A percentile compares a stretch with the other conserved stretches of the same genome.
phyloP scores from a whole-genome alignment of 1,284 basidiomycete species.

The Earliella scabrosa region DNA sequence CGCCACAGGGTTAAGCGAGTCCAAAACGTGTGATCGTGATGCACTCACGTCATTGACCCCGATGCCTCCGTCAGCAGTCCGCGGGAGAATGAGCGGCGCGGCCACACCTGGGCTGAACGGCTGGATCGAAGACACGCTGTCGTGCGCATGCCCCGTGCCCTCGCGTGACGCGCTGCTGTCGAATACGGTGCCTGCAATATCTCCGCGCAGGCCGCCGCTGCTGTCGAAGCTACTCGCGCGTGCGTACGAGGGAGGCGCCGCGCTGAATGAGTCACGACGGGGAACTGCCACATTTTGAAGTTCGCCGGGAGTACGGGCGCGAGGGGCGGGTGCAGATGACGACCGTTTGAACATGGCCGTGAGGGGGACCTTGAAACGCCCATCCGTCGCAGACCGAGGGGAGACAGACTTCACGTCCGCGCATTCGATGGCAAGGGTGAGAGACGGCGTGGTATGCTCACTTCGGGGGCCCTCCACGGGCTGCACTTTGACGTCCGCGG shows the following conservation, averaged over 20 bases:
- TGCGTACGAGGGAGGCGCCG: constrained; percentile 13
- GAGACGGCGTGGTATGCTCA: neutral
- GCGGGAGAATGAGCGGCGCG: constrained; percentile 12
- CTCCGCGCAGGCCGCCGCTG: constrained; percentile 4
- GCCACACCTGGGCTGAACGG: constrained; percentile 17
- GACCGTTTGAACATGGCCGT: constrained; percentile 66
- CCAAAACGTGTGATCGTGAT: constrained; percentile 17
- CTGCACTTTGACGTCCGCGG: constrained; percentile 9
- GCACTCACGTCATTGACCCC: constrained; percentile 29
- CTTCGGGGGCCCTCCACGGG: constrained; percentile 1
- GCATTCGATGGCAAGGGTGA: constrained; percentile 15
- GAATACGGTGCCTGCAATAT: constrained; percentile 1
- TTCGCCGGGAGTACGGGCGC: constrained; percentile 23
- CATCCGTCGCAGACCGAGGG: constrained; percentile 34
- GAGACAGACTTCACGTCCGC: constrained; percentile 35
- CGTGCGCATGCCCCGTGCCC: constrained; percentile 19
- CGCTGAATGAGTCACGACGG: constrained; percentile 22
- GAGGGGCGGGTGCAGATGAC: constrained; percentile 53
- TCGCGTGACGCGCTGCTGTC: constrained; percentile 27
- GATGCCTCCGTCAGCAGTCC: constrained; percentile 13
- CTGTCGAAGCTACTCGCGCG: constrained; percentile 20
- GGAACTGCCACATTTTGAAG: constrained; percentile 5
- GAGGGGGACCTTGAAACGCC: constrained; percentile 50
- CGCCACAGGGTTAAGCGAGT: constrained; percentile 19
- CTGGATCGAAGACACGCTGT: constrained; percentile 22